Conservation (phyloP, 2,329 filamentous ascomycete species). For the Penicillium capsulatum region DNA sequence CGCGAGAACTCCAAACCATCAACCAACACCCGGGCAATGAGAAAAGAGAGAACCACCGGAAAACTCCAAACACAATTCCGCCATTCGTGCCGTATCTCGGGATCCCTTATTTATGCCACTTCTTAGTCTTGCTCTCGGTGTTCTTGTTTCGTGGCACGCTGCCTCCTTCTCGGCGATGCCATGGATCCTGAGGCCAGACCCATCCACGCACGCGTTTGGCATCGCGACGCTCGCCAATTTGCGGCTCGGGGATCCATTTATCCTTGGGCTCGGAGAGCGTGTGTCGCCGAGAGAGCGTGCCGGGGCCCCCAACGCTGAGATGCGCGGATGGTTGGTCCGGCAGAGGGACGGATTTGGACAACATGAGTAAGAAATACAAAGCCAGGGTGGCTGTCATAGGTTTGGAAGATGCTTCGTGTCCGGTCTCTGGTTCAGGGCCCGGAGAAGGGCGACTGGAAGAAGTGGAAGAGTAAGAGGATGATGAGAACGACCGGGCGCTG, state of each 20-base stretch:
- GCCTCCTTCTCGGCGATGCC: conserved; percentile 54
- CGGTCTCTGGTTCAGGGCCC: conserved; percentile 6
- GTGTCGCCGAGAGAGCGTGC: conserved; percentile 54
- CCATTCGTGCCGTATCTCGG: too few relatives aligned
- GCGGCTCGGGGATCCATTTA: conserved; percentile 59
- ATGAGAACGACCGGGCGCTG: conserved; percentile 26
- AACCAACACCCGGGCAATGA: too few relatives aligned
- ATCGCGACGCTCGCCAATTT: conserved; percentile 57
- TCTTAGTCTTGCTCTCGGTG: conserved; percentile 27
- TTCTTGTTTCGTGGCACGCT: conserved; percentile 27
- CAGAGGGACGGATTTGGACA: conserved; percentile 58
- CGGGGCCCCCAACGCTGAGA: conserved; percentile 58
- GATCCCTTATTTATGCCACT: conserved; percentile 34
- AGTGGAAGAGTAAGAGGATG: conserved; percentile 20
- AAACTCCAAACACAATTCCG: not conserved
- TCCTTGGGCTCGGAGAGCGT: conserved; percentile 53
- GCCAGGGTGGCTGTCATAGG: conserved; percentile 57
- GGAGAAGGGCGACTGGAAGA: conserved; percentile 13
- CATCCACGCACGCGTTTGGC: conserved; percentile 59
- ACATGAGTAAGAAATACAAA: conserved; percentile 63
- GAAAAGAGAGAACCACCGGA: not conserved
- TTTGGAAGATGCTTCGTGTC: conserved; percentile 16
- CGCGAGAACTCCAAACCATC: too few relatives aligned
- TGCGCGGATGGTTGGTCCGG: conserved; percentile 54
- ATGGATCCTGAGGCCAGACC: conserved; percentile 59